A percentile compares a stretch with the other conserved stretches of the same genome.
These are phyloP conservation scores for Thermoascus crustaceus DNA, from an alignment of 2,329 filamentous ascomycete species.

Conservation along the genomic window DNA sequence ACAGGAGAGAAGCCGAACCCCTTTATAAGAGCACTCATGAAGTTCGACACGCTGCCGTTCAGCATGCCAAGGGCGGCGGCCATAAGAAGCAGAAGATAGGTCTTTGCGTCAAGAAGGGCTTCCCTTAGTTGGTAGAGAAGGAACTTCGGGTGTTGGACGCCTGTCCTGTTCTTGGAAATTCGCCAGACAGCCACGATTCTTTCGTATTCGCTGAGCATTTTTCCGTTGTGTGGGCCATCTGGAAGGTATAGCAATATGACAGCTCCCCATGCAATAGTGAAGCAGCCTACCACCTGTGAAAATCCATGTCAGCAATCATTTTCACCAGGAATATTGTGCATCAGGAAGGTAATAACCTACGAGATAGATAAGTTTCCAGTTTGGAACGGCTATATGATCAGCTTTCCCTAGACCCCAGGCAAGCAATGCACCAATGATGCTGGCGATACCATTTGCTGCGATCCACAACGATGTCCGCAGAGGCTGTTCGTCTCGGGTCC, in stretches of 20 bases:
- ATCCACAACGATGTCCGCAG: conserved; percentile 29
- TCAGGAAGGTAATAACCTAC: background rate
- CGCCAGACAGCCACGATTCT: conserved; percentile 25
- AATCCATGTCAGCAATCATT: background rate
- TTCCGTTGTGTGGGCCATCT: conserved; percentile 22
- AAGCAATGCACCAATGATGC: conserved; percentile 30
- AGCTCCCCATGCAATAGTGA: conserved; percentile 35
- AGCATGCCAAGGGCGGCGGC: conserved; percentile 40
- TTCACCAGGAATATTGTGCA: background rate
- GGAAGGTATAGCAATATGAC: conserved; percentile 18
- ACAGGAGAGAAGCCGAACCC: conserved; percentile 34
- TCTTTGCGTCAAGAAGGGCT: conserved; percentile 31
- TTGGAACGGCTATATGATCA: conserved; percentile 13
- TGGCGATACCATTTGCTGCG: conserved; percentile 29
- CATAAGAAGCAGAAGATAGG: conserved; percentile 32
- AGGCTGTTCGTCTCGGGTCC: conserved; percentile 30
- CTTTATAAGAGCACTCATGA: conserved; percentile 39
- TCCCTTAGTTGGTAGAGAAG: conserved; percentile 31
- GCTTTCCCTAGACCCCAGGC: conserved; percentile 29
- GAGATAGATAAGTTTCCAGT: conserved; percentile 27
- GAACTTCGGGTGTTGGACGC: conserved; percentile 30
- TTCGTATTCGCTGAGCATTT: conserved; percentile 24
- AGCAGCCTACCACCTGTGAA: conserved; percentile 17
- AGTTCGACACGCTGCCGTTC: conserved; percentile 45
- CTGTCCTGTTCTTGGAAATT: conserved; percentile 36